These are phyloP conservation scores for Penicillium cinerascens DNA, from an alignment of 495 filamentous ascomycete genomes.

Conservation along the genomic window DNA sequence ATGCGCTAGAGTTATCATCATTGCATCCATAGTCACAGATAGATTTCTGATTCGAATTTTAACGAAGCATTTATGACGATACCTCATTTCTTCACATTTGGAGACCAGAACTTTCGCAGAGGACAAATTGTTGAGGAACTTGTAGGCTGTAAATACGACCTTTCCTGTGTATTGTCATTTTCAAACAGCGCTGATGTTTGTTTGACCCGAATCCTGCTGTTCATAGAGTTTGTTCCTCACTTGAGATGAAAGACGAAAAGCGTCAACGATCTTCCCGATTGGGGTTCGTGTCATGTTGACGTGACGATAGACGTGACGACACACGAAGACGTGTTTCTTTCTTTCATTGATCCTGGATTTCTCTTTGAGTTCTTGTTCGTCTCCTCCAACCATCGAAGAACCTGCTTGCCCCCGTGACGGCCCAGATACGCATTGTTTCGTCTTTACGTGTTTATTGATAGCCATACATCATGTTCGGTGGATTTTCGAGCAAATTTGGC, in stretches of 20 bases:
- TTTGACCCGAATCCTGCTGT: too few species aligned
- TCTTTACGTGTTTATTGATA: background rate
- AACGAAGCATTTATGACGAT: background rate
- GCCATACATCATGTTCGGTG: constrained; percentile 16
- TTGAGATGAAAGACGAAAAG: background rate
- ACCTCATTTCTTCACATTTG: background rate
- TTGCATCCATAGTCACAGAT: background rate
- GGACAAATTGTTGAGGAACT: background rate
- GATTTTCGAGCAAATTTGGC: constrained; percentile 18
- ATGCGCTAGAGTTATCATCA: background rate
- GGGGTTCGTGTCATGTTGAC: background rate
- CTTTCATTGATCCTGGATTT: background rate
- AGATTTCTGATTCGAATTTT: background rate
- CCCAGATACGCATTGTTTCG: background rate
- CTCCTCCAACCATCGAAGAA: background rate
- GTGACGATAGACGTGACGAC: background rate
- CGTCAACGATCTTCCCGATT: background rate
- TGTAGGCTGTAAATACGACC: too few species aligned
- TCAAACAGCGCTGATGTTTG: too few species aligned
- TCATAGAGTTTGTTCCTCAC: background rate
- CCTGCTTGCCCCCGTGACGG: background rate
- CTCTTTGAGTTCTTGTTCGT: background rate
- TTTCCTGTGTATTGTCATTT: too few species aligned
- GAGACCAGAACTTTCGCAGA: background rate
- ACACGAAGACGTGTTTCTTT: background rate